These are phyloP conservation scores for Xanthoconium purpureum DNA, from an alignment of 768 basidiomycete species.

Conservation along the genomic window DNA sequence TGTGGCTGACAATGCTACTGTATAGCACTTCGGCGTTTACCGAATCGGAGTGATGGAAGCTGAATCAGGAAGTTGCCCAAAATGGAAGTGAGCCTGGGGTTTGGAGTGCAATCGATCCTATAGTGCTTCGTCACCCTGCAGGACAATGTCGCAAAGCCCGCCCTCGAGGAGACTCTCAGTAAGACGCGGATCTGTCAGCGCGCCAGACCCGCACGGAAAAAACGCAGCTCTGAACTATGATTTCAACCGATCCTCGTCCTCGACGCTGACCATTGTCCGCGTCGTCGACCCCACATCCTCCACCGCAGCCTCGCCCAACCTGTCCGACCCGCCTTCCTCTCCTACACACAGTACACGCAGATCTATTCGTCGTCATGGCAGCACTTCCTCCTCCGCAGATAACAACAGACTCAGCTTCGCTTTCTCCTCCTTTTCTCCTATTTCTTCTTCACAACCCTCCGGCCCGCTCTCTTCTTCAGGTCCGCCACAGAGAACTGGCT, in stretches of 20 bases:
- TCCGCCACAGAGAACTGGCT: constrained; percentile 26
- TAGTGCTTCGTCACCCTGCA: background rate
- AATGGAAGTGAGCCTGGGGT: background rate
- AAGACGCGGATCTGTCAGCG: constrained; percentile 66
- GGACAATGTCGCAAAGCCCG: constrained; percentile 18
- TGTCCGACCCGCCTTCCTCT: constrained; percentile 25
- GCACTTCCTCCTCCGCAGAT: constrained; percentile 25
- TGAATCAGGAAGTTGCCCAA: constrained; percentile 3
- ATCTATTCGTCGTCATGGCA: constrained; percentile 32
- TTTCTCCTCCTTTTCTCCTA: constrained; percentile 55
- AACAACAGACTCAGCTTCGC: constrained; percentile 57
- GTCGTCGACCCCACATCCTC: constrained; percentile 41
- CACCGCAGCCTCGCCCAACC: constrained; percentile 14
- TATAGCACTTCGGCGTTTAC: constrained; percentile 21
- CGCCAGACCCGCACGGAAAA: constrained; percentile 63
- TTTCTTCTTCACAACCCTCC: constrained; percentile 19
- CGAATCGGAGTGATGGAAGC: background rate
- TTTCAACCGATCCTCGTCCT: constrained; percentile 53
- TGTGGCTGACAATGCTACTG: constrained; percentile 25
- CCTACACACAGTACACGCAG: constrained; percentile 28
- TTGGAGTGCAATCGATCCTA: background rate
- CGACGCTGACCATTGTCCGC: constrained; percentile 73
- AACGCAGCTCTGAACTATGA: constrained; percentile 53
- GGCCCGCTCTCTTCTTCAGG: constrained; percentile 23
- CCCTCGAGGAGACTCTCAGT: constrained; percentile 38